These are phyloP conservation scores for Albifimbria verrucaria DNA, from an alignment of 2,329 filamentous ascomycete species.

Conservation along the genomic window DNA sequence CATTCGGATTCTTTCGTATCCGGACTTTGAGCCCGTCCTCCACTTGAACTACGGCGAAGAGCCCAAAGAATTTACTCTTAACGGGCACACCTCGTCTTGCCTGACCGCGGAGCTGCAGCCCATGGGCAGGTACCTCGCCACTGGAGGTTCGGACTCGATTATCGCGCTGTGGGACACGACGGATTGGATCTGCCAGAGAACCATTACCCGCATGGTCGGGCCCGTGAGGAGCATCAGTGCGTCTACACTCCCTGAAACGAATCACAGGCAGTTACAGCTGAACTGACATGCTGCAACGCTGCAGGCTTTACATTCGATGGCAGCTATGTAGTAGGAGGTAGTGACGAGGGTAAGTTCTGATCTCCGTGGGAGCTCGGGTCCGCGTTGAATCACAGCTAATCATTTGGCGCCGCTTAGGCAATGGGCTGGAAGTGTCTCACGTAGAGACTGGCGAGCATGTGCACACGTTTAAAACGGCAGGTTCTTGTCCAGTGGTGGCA, in stretches of 20 bases:
- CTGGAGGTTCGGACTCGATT: conserved; percentile 71
- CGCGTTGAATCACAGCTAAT: neutral
- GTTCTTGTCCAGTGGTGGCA: conserved; percentile 62
- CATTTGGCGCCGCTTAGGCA: conserved; percentile 36
- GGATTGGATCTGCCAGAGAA: conserved; percentile 73
- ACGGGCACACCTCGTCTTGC: conserved; percentile 71
- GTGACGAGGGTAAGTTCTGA: conserved; percentile 60
- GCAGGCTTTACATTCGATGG: conserved; percentile 75
- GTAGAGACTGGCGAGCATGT: conserved; percentile 72
- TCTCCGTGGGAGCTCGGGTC: neutral
- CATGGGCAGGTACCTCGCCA: conserved; percentile 67
- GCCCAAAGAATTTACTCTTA: conserved; percentile 56
- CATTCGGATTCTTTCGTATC: conserved; percentile 67
- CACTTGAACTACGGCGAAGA: conserved; percentile 43
- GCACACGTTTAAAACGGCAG: conserved; percentile 66
- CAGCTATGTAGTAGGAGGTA: conserved; percentile 69
- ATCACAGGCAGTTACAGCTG: neutral
- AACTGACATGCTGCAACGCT: conserved; percentile 1
- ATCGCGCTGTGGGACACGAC: conserved; percentile 76
- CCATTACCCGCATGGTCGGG: conserved; percentile 65
- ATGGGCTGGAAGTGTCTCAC: conserved; percentile 67
- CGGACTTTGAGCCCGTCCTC: conserved; percentile 55
- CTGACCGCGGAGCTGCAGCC: conserved; percentile 68
- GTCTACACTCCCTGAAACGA: conserved; percentile 18
- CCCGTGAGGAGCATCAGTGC: conserved; percentile 66